Conservation (phyloP, 805 yeast species). For the Suhomyces faveliae region DNA sequence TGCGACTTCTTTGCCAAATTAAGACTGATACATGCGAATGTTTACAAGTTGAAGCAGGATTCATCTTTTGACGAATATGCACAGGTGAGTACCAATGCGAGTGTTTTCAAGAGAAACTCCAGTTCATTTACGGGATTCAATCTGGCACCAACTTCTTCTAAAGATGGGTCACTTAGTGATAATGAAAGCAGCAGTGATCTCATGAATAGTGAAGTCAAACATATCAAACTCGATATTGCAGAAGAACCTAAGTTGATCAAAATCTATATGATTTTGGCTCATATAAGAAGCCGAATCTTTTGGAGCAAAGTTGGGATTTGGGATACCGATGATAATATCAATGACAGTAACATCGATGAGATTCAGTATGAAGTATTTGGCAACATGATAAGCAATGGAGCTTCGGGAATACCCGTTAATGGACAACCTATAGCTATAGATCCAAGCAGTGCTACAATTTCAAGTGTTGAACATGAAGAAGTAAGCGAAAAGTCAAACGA, state of each 20-base stretch:
- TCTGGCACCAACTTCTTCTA: neutral
- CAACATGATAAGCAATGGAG: conserved; percentile 4
- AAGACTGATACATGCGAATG: conserved; percentile 52
- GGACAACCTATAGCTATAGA: conserved; percentile 4
- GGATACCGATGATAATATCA: conserved; percentile 49
- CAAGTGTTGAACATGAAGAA: neutral
- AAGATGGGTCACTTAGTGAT: conserved; percentile 4
- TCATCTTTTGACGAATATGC: conserved; percentile 25
- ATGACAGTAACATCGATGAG: conserved; percentile 17
- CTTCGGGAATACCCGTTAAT: neutral
- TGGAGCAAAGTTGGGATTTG: conserved; percentile 85
- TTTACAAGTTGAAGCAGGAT: conserved; percentile 55
- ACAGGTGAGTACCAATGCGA: conserved; percentile 14
- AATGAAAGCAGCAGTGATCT: conserved; percentile 8
- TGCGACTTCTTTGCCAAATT: conserved; percentile 82
- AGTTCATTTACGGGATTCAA: conserved; percentile 5
- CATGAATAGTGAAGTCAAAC: conserved; percentile 9
- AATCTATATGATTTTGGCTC: conserved; percentile 51
- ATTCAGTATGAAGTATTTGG: conserved; percentile 12
- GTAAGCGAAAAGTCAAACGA: neutral
- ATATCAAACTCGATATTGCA: conserved; percentile 12
- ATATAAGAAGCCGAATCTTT: conserved; percentile 69
- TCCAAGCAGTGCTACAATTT: neutral
- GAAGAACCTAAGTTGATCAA: conserved; percentile 39
- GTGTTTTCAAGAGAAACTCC: conserved; percentile 26